Evolutionary conservation across 2,329 filamentous ascomycete genomes (phyloP).

Genomic region (Aspergillus aculeatinus): DNA sequence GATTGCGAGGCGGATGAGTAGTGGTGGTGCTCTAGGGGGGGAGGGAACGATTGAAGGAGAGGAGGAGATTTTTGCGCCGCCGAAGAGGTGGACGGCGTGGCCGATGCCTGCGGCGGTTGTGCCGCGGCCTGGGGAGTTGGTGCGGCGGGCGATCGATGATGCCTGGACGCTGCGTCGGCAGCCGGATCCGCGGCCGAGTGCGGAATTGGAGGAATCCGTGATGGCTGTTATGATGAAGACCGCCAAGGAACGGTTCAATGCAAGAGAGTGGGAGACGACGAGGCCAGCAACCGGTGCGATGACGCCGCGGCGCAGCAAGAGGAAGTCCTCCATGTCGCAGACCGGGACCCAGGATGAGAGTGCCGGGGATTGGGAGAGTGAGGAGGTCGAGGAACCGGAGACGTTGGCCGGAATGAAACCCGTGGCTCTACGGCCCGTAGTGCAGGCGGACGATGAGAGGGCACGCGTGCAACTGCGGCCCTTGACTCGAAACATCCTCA

Average conservation of each 20-base stretch:
- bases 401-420: not conserved
- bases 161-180: slow-evolving; percentile 52
- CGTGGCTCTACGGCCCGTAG: slow-evolving; percentile 44
- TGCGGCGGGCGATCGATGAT: slow-evolving; percentile 52
- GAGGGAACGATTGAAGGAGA: not conserved
- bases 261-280: slow-evolving; percentile 36
- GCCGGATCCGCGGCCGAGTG: slow-evolving; percentile 53
- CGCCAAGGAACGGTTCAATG: slow-evolving; percentile 65
- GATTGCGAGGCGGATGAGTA: slow-evolving; percentile 8
- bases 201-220: slow-evolving; percentile 68
- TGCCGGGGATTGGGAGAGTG: slow-evolving; percentile 21
- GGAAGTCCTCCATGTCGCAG: slow-evolving; percentile 4
- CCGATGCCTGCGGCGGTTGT: slow-evolving; percentile 65
- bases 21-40: not conserved
- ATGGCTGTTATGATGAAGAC: slow-evolving; percentile 63
- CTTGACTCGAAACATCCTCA: slow-evolving; percentile 67
- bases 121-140: slow-evolving; percentile 56
- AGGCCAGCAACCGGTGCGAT: not conserved
- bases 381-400: slow-evolving; percentile 15
- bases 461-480: slow-evolving; percentile 67
- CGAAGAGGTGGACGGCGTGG: slow-evolving; percentile 79
- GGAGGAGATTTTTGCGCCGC: slow-evolving; percentile 40
- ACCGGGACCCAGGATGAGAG: slow-evolving; percentile 17
- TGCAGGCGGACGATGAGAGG: slow-evolving; percentile 69
- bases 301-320: not conserved